Percentiles rank a stretch among this genome's conserved stretches.
Conservation (phyloP, 2,329 filamentous ascomycete species). For the Penicillium nordicum region DNA sequence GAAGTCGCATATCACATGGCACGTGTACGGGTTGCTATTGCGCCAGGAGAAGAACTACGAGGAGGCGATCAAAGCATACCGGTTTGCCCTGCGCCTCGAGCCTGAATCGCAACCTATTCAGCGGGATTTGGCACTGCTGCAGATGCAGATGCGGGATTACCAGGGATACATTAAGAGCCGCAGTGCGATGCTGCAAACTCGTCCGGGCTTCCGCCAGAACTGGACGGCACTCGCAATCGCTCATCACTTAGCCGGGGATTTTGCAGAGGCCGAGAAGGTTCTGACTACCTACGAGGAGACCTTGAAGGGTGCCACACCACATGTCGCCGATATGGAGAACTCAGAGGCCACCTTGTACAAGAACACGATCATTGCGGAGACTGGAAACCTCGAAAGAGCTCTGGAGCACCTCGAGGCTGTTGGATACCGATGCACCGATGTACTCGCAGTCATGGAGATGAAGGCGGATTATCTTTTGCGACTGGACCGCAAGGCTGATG, state of each 20-base stretch:
- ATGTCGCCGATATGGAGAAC: conserved; percentile 80
- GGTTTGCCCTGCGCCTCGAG: conserved; percentile 87
- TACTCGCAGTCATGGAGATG: conserved; percentile 78
- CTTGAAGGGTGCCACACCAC: conserved; percentile 72
- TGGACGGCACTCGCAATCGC: conserved; percentile 98
- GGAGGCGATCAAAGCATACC: conserved; percentile 98
- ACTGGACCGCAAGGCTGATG: conserved; percentile 73
- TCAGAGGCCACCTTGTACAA: conserved; percentile 94
- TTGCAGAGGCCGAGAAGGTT: conserved; percentile 83
- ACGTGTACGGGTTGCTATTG: conserved; percentile 94
- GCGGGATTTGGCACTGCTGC: conserved; percentile 85
- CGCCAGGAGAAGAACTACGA: conserved; percentile 95
- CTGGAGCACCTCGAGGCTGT: conserved; percentile 79
- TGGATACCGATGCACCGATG: conserved; percentile 75
- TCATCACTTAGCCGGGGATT: conserved; percentile 82
- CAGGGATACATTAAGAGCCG: conserved; percentile 88
- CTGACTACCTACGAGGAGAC: conserved; percentile 91
- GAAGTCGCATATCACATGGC: conserved; percentile 99
- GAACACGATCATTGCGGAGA: conserved; percentile 88
- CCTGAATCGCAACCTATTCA: conserved; percentile 94
- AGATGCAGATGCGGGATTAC: conserved; percentile 96
- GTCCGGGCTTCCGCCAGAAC: conserved; percentile 79
- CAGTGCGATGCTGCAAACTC: conserved; percentile 78
- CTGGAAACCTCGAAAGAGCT: conserved; percentile 76
- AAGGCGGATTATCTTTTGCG: conserved; percentile 79